Percentiles rank a stretch among this genome's conserved stretches.
phyloP scores from a whole-genome alignment of 2,329 filamentous ascomycete genomes.

The Daldinia sp. region DNA sequence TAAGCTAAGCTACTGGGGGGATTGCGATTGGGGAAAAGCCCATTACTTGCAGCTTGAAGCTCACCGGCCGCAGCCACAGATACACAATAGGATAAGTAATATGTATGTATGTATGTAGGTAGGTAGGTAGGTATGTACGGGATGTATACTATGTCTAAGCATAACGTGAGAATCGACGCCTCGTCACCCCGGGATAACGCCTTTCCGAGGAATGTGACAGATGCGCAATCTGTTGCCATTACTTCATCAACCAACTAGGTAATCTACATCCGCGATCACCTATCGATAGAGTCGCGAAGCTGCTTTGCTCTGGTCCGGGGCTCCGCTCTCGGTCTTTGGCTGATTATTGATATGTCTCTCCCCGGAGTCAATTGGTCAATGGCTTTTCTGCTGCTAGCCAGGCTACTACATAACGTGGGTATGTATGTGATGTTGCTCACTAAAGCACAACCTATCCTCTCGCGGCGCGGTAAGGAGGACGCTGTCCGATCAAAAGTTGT shows the following conservation, averaged over 20 bases:
- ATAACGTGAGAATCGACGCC: constrained; percentile 26
- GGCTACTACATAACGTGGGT: background rate
- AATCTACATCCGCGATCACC: constrained; percentile 21
- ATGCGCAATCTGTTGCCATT: constrained; percentile 38
- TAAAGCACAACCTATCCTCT: constrained; percentile 8
- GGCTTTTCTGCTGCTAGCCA: constrained; percentile 1
- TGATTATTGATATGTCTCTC: constrained; percentile 17
- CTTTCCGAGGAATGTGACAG: constrained; percentile 35
- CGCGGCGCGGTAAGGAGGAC: constrained; percentile 27
- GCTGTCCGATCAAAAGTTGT: constrained; percentile 24
- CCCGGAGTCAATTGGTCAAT: constrained; percentile 36
- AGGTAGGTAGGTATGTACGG: background rate
- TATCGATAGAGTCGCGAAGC: constrained; percentile 21
- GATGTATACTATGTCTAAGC: constrained; percentile 17
- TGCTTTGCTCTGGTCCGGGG: constrained; percentile 6
- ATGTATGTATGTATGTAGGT: too few species aligned
- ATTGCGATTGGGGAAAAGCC: constrained; percentile 5
- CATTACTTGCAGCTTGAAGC: constrained; percentile 29
- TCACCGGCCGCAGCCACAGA: constrained; percentile 16
- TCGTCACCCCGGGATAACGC: constrained; percentile 26
- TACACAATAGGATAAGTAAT: background rate
- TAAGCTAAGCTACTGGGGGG: background rate
- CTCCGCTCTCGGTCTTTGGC: constrained; percentile 20
- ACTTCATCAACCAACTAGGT: constrained; percentile 13
- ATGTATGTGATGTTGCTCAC: background rate